A percentile compares a stretch with the other conserved stretches of the same genome.
Evolutionary conservation across 202 grass and related monocot species (phyloP).

Genomic region (Schoenoplectus triqueter): DNA sequence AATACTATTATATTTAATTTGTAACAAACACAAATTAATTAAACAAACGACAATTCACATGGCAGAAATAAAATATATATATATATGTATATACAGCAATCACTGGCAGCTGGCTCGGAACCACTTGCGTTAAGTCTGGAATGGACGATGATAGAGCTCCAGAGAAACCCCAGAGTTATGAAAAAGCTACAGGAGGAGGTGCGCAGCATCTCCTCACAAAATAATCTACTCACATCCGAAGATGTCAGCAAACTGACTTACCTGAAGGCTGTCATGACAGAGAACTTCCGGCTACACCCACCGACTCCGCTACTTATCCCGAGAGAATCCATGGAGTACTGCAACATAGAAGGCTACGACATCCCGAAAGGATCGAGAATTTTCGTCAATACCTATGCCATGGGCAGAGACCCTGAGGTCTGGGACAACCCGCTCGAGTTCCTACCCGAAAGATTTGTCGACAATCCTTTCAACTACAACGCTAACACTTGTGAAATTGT

Average conservation of each 20-base stretch:
- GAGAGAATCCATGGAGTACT: slow-evolving; percentile 48
- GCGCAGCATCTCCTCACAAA: slow-evolving; percentile 31
- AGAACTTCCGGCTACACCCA: slow-evolving; percentile 72
- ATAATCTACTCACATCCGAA: slow-evolving; percentile 34
- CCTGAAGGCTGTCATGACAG: slow-evolving; percentile 70
- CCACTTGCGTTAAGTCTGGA: slow-evolving; percentile 45
- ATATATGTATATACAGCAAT: slow-evolving; percentile 27
- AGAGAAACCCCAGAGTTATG: slow-evolving; percentile 57
- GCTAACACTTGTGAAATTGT: background rate
- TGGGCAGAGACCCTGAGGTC: slow-evolving; percentile 62
- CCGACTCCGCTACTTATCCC: slow-evolving; percentile 64
- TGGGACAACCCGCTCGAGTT: slow-evolving; percentile 58
- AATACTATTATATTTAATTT: too few species aligned
- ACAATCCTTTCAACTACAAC: slow-evolving; percentile 28
- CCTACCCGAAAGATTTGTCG: slow-evolving; percentile 32
- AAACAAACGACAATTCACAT: background rate
- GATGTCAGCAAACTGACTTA: slow-evolving; percentile 58
- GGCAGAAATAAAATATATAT: too few species aligned
- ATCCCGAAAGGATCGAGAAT: slow-evolving; percentile 60
- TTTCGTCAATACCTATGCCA: slow-evolving; percentile 76
- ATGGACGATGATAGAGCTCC: slow-evolving; percentile 79
- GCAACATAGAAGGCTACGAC: slow-evolving; percentile 62
- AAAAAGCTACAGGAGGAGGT: slow-evolving; percentile 64
- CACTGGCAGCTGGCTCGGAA: slow-evolving; percentile 48
- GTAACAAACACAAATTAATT: too few species aligned